phyloP scores from a whole-genome alignment of 208 protist genomes.

The Kentomonas sorsogonicus region DNA sequence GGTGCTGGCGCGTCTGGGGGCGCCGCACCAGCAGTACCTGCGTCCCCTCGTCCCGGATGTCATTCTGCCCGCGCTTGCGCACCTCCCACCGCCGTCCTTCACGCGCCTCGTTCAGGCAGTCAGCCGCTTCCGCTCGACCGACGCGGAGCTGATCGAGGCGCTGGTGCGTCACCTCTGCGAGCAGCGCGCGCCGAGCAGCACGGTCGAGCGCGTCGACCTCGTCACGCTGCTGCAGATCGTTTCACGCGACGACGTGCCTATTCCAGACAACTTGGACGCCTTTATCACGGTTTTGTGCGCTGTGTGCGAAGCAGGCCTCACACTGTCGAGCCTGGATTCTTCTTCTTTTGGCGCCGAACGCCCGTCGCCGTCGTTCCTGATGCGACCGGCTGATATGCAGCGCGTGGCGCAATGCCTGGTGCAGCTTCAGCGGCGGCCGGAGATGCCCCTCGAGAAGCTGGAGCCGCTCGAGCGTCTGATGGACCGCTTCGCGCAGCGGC shows the following conservation, averaged over 20 bases:
- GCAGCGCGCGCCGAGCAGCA: constrained; percentile 16
- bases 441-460: constrained; percentile 49
- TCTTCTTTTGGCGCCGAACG: too few relatives aligned
- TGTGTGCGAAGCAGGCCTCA: too few relatives aligned
- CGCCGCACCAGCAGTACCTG: constrained; percentile 78
- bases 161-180: constrained; percentile 32
- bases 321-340: too few relatives aligned
- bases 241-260: constrained; percentile 13
- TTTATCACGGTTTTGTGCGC: constrained; percentile 20
- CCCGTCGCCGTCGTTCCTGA: constrained; percentile 11
- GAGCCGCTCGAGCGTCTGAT: constrained; percentile 42
- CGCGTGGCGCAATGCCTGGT: constrained; percentile 26
- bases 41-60: constrained; percentile 44
- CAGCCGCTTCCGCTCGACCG: constrained; percentile 33
- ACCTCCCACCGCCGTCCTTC: constrained; percentile 63
- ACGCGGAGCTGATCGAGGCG: constrained; percentile 49
- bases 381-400: constrained; percentile 66
- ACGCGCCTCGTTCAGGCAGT: constrained; percentile 58
- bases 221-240: constrained; percentile 24
- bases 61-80: constrained; percentile 44
- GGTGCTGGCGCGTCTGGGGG: constrained; percentile 46
- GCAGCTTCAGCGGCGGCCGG: constrained; percentile 31
- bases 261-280: constrained; percentile 14
- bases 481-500: constrained; percentile 45
- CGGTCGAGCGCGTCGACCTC: constrained; percentile 24